Percentiles rank a stretch among this genome's conserved stretches.
Evolutionary conservation across 2,329 filamentous ascomycete species (phyloP).

Genomic region (Botrytis sinoallii): DNA sequence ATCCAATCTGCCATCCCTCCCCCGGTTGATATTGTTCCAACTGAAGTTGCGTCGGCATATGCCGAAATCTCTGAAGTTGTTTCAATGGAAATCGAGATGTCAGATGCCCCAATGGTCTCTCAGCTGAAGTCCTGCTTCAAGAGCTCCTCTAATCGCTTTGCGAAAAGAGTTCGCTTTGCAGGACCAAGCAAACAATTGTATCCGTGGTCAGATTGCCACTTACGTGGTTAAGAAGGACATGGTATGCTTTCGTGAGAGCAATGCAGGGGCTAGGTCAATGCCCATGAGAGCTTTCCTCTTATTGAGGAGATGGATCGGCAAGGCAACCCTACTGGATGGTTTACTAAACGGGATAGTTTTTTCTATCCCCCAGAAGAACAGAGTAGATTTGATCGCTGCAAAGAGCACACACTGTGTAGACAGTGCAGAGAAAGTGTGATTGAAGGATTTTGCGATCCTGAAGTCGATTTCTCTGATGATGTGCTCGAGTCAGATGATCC

Average conservation of each 20-base stretch:
- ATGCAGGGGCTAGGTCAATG: not conserved
- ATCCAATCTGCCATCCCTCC: not conserved
- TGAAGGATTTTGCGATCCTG: slow-evolving; percentile 1
- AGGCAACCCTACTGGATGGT: slow-evolving; percentile 10
- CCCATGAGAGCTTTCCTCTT: not conserved
- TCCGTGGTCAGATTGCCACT: not conserved
- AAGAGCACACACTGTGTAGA: not conserved
- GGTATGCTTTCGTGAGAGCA: not conserved
- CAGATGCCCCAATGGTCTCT: not conserved
- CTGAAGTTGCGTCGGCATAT: slow-evolving; percentile 7
- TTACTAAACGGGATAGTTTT: not conserved
- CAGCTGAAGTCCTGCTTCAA: slow-evolving; percentile 17
- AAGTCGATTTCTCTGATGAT: not conserved
- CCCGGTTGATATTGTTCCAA: not conserved
- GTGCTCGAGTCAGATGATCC: not conserved
- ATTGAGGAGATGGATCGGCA: not conserved
- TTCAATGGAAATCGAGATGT: slow-evolving; percentile 8
- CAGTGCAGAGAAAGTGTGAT: not conserved
- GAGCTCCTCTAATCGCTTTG: not conserved
- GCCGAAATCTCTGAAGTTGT: slow-evolving; percentile 11
- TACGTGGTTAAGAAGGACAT: not conserved
- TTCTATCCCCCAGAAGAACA: not conserved
- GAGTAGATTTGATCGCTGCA: not conserved
- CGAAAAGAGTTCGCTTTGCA: slow-evolving; percentile 14
- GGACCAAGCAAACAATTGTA: slow-evolving; percentile 1